phyloP scores from a whole-genome alignment of 495 filamentous ascomycete genomes.

The Elaphomyces granulatus region DNA sequence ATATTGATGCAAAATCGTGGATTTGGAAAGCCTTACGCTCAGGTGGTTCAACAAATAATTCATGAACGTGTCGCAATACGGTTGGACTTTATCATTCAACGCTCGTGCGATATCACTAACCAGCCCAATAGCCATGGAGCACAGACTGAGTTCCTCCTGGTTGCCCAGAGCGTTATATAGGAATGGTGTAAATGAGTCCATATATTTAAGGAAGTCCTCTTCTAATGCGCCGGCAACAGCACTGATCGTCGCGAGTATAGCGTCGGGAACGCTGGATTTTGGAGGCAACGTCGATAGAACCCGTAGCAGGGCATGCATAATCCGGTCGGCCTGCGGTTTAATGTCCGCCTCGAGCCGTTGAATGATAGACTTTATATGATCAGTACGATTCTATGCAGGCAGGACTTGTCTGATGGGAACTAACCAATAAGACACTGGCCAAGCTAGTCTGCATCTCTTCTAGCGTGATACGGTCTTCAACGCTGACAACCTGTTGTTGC shows the following conservation, averaged over 20 bases:
- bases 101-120: slow-evolving; percentile 93
- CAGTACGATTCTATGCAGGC: no score
- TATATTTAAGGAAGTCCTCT: slow-evolving; percentile 87
- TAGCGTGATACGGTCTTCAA: slow-evolving; percentile 84
- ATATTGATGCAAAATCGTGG: slow-evolving; percentile 1
- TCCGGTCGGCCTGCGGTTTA: slow-evolving; percentile 75
- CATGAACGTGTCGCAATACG: slow-evolving; percentile 95
- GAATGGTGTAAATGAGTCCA: slow-evolving; percentile 84
- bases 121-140: slow-evolving; percentile 92
- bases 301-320: slow-evolving; percentile 77
- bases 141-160: slow-evolving; percentile 85
- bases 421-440: slow-evolving; percentile 64
- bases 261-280: slow-evolving; percentile 92
- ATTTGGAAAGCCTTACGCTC: slow-evolving; percentile 40
- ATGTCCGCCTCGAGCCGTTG: slow-evolving; percentile 87
- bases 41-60: slow-evolving; percentile 87
- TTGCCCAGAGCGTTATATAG: slow-evolving; percentile 86
- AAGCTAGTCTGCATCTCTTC: slow-evolving; percentile 98
- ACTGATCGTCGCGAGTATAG: slow-evolving; percentile 79
- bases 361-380: slow-evolving; percentile 76
- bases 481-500: slow-evolving; percentile 85
- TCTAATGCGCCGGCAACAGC: slow-evolving; percentile 76
- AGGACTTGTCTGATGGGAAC: no score
- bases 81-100: slow-evolving; percentile 74
- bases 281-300: slow-evolving; percentile 60